A percentile compares a stretch with the other conserved stretches of the same genome.
These are phyloP conservation scores for Gaultheria prostrata DNA, from an alignment of 148 eudicot species.

Conservation along the genomic window DNA sequence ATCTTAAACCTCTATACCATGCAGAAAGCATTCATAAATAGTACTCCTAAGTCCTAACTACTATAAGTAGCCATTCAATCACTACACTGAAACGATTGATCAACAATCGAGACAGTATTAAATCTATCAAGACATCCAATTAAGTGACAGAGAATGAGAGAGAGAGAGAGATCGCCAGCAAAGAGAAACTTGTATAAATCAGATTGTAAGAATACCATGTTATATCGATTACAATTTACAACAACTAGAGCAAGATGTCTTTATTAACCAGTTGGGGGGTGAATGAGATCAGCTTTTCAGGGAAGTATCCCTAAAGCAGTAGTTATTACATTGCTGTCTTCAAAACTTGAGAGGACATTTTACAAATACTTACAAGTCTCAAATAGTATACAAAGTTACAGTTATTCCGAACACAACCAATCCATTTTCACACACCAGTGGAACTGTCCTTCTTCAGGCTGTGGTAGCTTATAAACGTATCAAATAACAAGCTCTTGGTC, in stretches of 20 bases:
- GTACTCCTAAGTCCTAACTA: too few relatives aligned
- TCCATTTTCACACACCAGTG: background rate
- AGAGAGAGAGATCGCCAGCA: background rate
- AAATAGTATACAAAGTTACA: background rate
- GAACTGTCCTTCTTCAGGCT: conserved; percentile 7
- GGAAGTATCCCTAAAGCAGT: background rate
- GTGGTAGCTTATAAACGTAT: background rate
- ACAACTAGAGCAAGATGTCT: background rate
- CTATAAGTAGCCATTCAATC: background rate
- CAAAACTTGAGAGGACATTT: background rate
- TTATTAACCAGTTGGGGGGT: background rate
- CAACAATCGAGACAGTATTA: background rate
- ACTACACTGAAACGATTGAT: background rate
- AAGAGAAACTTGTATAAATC: background rate
- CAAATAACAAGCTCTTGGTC: conserved; percentile 3
- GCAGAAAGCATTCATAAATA: too few relatives aligned
- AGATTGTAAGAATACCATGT: conserved; percentile 5
- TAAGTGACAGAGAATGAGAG: background rate
- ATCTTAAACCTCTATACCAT: too few relatives aligned
- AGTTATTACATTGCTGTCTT: background rate
- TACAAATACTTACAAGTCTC: background rate
- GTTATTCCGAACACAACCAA: background rate
- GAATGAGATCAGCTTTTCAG: background rate
- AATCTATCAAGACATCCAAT: background rate
- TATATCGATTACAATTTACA: background rate